These are phyloP conservation scores for Mycena sp. DNA, from an alignment of 1,284 basidiomycete species.

Conservation along the genomic window DNA sequence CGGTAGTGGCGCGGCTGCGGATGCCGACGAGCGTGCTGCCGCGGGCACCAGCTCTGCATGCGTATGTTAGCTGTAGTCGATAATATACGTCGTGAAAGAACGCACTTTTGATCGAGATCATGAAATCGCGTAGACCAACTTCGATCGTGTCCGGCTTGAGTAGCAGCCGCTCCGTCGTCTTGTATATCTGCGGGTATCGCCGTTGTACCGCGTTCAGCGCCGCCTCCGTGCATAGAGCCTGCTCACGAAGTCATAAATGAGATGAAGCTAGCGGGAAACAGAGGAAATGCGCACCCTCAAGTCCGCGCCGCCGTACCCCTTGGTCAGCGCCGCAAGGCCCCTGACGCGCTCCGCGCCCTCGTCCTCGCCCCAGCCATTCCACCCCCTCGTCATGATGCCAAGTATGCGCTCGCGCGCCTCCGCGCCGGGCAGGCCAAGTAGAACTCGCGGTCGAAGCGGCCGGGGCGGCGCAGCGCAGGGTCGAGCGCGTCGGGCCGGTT, in stretches of 20 bases:
- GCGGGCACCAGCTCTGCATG: constrained; percentile 89
- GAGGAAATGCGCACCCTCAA: constrained; percentile 71
- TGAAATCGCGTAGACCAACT: constrained; percentile 93
- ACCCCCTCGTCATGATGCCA: constrained; percentile 90
- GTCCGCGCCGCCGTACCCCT: constrained; percentile 99
- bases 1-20: constrained; percentile 87
- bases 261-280: constrained; percentile 11
- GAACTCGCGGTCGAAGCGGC: constrained; percentile 98
- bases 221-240: constrained; percentile 97
- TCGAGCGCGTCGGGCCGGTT: constrained; percentile 98
- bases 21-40: constrained; percentile 90
- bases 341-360: constrained; percentile 44
- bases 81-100: constrained; percentile 25
- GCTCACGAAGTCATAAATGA: constrained; percentile 5
- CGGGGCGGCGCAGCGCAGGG: constrained; percentile 93
- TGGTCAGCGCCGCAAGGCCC: constrained; percentile 89
- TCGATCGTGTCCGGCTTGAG: constrained; percentile 89
- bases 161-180: constrained; percentile 86
- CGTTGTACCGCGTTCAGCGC: constrained; percentile 97
- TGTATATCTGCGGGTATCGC: constrained; percentile 97
- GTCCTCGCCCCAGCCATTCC: constrained; percentile 86
- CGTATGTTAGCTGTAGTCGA: constrained; percentile 13
- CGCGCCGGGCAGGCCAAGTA: constrained; percentile 91
- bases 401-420: constrained; percentile 92
- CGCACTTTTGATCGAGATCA: constrained; percentile 96